phyloP scores from a whole-genome alignment of 2,329 filamentous ascomycete genomes.

The Bipolaris bicolor region DNA sequence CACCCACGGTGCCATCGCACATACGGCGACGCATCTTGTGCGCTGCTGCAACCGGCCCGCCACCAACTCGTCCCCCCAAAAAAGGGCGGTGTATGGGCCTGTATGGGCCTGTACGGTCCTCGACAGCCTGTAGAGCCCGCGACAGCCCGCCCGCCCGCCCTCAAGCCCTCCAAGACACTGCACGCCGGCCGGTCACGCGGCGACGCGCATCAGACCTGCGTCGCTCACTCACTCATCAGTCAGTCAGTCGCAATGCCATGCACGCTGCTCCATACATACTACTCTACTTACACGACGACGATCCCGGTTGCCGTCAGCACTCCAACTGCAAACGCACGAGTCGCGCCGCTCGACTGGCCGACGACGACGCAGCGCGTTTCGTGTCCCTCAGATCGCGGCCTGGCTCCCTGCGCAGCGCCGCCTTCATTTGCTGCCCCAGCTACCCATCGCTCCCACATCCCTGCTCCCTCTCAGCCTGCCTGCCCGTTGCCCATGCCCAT shows the following conservation, averaged over 20 bases:
- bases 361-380: slow-evolving; percentile 34
- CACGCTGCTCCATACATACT: too few species aligned
- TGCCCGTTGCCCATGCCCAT: slow-evolving; percentile 21
- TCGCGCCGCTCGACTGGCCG: slow-evolving; percentile 63
- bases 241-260: slow-evolving; percentile 16
- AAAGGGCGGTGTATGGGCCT: slow-evolving; percentile 41
- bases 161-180: neutral
- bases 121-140: neutral
- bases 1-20: too few species aligned
- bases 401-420: slow-evolving; percentile 26
- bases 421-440: slow-evolving; percentile 42
- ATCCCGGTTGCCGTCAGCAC: slow-evolving; percentile 28
- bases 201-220: slow-evolving; percentile 22
- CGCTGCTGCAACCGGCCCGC: slow-evolving; percentile 20
- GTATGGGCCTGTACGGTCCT: neutral
- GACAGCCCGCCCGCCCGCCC: neutral
- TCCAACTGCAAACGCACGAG: slow-evolving; percentile 69
- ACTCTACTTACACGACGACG: slow-evolving; percentile 19
- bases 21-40: too few species aligned
- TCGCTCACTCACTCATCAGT: slow-evolving; percentile 16
- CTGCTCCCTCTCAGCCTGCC: slow-evolving; percentile 29
- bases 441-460: slow-evolving; percentile 20
- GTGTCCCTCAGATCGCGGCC: slow-evolving; percentile 22
- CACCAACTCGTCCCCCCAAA: slow-evolving; percentile 20
- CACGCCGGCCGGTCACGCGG: slow-evolving; percentile 23